Conservation (phyloP, 192 early-diverging fungal genomes). For the Backusella australiensis region DNA sequence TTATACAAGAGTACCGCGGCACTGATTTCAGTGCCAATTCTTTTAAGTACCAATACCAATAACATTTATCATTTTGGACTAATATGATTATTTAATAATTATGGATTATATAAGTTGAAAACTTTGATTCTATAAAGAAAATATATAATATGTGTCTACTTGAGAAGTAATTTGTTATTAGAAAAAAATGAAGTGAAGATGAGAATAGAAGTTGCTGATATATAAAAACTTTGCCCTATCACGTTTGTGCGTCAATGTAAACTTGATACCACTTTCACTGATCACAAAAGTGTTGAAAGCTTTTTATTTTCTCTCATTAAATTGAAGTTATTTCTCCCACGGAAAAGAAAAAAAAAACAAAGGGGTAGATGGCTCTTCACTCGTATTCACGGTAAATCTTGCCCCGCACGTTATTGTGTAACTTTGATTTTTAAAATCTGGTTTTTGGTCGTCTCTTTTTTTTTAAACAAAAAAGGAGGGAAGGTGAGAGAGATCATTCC, state of each 20-base stretch:
- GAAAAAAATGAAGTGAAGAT: not conserved
- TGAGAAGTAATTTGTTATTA: not conserved
- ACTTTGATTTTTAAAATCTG: not conserved
- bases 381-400: not conserved
- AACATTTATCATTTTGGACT: not conserved
- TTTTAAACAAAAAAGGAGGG: not conserved
- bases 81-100: not conserved
- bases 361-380: not conserved
- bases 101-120: not conserved
- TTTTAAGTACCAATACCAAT: not conserved
- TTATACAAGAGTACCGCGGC: not conserved
- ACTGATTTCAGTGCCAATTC: not conserved
- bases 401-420: not conserved
- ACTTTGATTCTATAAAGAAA: not conserved
- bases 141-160: not conserved
- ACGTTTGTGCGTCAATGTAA: not conserved
- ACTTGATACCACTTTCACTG: not conserved
- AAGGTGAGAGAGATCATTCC: not conserved
- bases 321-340: not conserved
- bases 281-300: not conserved
- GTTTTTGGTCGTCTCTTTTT: not conserved
- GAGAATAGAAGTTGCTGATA: not conserved
- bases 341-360: not conserved
- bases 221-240: not conserved
- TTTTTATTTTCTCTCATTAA: not conserved